phyloP scores from a whole-genome alignment of 2,329 filamentous ascomycete species.

The Apiospora aurea region DNA sequence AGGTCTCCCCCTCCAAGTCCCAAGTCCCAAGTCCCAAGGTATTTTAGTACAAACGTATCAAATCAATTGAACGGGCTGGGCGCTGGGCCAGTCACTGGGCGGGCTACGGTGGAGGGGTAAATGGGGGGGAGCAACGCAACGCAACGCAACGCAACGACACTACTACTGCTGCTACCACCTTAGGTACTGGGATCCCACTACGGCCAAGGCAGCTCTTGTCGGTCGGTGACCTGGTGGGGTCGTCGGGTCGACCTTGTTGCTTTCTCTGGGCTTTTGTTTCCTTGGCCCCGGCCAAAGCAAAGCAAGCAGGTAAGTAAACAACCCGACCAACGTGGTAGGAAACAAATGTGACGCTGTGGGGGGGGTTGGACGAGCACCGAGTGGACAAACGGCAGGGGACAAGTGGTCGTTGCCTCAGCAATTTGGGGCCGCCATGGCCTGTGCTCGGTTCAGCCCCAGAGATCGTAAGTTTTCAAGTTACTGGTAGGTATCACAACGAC shows the following conservation, averaged over 20 bases:
- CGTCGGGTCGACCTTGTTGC: neutral
- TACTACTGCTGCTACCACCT: neutral
- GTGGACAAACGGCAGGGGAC: neutral
- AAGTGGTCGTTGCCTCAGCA: constrained; percentile 10
- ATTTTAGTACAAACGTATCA: neutral
- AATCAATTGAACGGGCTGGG: neutral
- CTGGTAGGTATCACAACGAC: neutral
- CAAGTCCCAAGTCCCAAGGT: neutral
- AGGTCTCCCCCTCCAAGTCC: neutral
- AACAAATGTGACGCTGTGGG: constrained; percentile 7
- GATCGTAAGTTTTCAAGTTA: neutral
- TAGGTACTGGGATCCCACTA: neutral
- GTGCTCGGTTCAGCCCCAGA: constrained; percentile 13
- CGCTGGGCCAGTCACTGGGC: neutral
- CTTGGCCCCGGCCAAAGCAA: neutral
- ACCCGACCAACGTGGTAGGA: constrained; percentile 10
- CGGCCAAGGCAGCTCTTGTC: constrained; percentile 18
- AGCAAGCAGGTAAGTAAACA: neutral
- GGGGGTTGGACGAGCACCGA: neutral
- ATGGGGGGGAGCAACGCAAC: constrained; percentile 10
- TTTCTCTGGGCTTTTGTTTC: neutral
- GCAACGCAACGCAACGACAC: constrained; percentile 14
- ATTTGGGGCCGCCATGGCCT: constrained; percentile 9
- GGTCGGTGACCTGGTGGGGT: constrained; percentile 13
- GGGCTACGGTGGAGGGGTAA: constrained; percentile 15